A percentile compares a stretch with the other conserved stretches of the same genome.
phyloP scores from a whole-genome alignment of 495 filamentous ascomycete genomes.

The Penicillium egyptiacum region DNA sequence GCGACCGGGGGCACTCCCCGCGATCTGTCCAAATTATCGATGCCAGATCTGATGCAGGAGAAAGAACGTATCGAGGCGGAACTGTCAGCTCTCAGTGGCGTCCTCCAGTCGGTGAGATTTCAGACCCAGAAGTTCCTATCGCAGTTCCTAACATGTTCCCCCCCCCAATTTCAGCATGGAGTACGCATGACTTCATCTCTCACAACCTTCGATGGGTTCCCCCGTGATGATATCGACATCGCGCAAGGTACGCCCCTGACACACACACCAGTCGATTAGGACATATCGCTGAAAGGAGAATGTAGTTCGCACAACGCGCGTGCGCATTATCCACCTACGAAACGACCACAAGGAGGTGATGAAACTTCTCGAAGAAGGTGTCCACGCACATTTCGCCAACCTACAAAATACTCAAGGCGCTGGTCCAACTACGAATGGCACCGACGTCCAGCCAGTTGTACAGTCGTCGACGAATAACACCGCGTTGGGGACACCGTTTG shows the following conservation, averaged over 20 bases:
- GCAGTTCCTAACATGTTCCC: constrained; percentile 16
- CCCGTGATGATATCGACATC: constrained; percentile 90
- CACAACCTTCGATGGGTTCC: constrained; percentile 89
- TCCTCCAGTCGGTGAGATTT: constrained; percentile 77
- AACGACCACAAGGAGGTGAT: constrained; percentile 95
- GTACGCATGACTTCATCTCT: constrained; percentile 90
- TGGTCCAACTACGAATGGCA: constrained; percentile 28
- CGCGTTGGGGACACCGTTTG: constrained; percentile 70
- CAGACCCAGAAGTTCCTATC: background rate
- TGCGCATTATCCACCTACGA: constrained; percentile 82
- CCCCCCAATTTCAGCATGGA: constrained; percentile 77
- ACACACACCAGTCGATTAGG: background rate
- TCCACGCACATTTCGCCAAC: constrained; percentile 69
- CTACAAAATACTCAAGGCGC: constrained; percentile 33
- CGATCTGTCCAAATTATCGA: constrained; percentile 61
- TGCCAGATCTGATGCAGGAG: constrained; percentile 61
- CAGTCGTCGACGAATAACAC: constrained; percentile 30
- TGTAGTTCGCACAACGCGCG: constrained; percentile 82
- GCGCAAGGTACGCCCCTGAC: constrained; percentile 70
- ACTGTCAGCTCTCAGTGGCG: constrained; percentile 75
- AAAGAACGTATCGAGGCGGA: constrained; percentile 85
- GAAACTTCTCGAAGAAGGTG: constrained; percentile 71
- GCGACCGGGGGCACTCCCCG: constrained; percentile 55
- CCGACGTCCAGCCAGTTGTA: constrained; percentile 30
- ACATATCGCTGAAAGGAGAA: constrained; percentile 20